phyloP scores from a whole-genome alignment of 2,329 filamentous ascomycete genomes.

The Botrytis pseudocinerea region DNA sequence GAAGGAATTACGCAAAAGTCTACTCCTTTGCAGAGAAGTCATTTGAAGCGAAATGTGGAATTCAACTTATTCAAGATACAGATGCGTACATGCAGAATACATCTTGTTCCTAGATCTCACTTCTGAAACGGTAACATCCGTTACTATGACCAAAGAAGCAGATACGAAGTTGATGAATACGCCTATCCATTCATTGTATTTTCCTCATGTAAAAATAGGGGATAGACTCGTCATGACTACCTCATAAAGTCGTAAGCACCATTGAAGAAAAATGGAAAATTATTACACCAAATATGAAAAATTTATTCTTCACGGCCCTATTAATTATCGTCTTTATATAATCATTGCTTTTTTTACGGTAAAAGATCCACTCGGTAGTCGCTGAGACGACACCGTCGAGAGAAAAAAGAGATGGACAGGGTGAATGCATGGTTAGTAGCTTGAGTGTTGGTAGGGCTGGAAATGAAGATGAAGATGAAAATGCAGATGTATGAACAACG shows the following conservation, averaged over 20 bases:
- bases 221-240: neutral
- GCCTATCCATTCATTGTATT: neutral
- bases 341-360: neutral
- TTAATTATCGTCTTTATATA: conserved; percentile 22
- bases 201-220: neutral
- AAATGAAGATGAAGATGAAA: neutral
- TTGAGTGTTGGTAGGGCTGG: conserved; percentile 21
- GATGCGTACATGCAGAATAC: neutral
- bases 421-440: neutral
- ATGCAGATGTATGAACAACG: neutral
- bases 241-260: neutral
- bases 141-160: neutral
- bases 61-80: neutral
- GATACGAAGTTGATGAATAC: neutral
- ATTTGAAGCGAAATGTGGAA: neutral
- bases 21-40: neutral
- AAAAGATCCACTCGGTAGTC: conserved; percentile 1
- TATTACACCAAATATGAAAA: neutral
- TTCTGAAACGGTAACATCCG: neutral
- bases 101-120: neutral
- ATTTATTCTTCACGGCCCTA: conserved; percentile 2
- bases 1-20: neutral
- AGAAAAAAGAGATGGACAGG: neutral
- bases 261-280: neutral
- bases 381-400: neutral